Evolutionary conservation across 176 grass and related monocot species (phyloP).

Genomic region (Urochloa ruziziensis): DNA sequence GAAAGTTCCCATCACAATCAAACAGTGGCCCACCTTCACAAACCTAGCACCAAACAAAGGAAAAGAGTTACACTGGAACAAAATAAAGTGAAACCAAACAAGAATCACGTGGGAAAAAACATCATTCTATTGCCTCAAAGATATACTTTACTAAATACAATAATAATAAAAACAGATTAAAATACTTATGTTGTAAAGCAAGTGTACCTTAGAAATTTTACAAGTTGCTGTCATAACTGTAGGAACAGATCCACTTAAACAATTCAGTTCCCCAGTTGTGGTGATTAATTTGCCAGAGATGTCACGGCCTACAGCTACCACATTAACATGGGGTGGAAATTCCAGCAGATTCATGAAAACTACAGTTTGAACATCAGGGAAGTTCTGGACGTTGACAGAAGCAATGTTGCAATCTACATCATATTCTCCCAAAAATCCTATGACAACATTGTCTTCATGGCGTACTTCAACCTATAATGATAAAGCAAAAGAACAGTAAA

Average conservation of each 20-base stretch:
- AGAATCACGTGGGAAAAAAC: not conserved
- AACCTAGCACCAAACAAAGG: not conserved
- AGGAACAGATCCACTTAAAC: not conserved
- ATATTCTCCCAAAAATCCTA: not conserved
- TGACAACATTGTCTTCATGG: not conserved
- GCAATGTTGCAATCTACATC: not conserved
- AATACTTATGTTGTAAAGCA: not conserved
- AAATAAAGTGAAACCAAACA: constrained; percentile 1
- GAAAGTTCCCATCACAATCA: not conserved
- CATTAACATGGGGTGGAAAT: not conserved
- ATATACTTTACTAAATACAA: not conserved
- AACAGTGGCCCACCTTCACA: not conserved
- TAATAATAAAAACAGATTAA: not conserved
- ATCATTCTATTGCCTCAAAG: not conserved
- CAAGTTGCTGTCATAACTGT: not conserved
- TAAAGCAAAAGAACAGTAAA: not conserved
- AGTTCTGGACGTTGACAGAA: not conserved
- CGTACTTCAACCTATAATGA: not conserved
- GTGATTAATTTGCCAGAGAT: constrained; percentile 11
- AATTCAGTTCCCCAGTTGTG: not conserved
- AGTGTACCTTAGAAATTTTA: constrained; percentile 1
- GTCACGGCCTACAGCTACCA: not conserved
- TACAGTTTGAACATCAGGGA: not conserved
- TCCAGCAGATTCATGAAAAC: not conserved
- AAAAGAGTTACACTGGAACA: not conserved